A percentile compares a stretch with the other conserved stretches of the same genome.
phyloP scores from a whole-genome alignment of 2,329 filamentous ascomycete species.

The Lasiodiplodia citricola region DNA sequence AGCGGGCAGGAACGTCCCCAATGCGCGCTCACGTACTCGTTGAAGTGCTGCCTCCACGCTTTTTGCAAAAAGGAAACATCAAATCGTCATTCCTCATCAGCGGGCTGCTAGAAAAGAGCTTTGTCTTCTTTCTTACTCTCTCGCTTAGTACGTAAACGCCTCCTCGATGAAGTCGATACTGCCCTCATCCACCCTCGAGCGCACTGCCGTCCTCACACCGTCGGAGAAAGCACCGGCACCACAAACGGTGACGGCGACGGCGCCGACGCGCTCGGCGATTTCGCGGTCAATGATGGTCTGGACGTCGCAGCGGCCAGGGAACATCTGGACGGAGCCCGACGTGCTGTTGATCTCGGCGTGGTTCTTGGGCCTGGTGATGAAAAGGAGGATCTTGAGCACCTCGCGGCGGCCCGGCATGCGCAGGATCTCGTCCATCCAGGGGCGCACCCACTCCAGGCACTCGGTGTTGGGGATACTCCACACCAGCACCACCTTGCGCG shows the following conservation, averaged over 20 bases:
- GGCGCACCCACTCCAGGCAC: constrained; percentile 66
- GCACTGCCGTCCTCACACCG: constrained; percentile 61
- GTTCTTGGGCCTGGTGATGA: constrained; percentile 65
- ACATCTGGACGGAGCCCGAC: constrained; percentile 67
- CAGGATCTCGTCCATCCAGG: constrained; percentile 70
- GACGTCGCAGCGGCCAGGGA: constrained; percentile 63
- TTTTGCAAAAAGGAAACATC: constrained; percentile 23
- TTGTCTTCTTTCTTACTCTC: constrained; percentile 36
- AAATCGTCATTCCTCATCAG: constrained; percentile 18
- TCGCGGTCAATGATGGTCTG: constrained; percentile 63
- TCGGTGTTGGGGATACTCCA: constrained; percentile 80
- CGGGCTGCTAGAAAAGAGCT: not conserved
- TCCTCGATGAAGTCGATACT: constrained; percentile 68
- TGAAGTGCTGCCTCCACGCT: constrained; percentile 15
- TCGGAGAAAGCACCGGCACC: constrained; percentile 68
- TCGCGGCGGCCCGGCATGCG: constrained; percentile 64
- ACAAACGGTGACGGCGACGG: constrained; percentile 66
- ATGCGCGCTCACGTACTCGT: constrained; percentile 15
- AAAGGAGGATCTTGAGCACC: constrained; percentile 65
- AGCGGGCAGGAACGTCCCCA: not conserved
- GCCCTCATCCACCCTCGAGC: constrained; percentile 58
- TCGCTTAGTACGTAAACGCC: constrained; percentile 64
- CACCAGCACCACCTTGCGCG: constrained; percentile 73
- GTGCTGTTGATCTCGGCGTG: constrained; percentile 60
- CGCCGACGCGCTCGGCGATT: constrained; percentile 60